Evolutionary conservation across 1,284 basidiomycete species (phyloP), one percentile per base, ranked within the genome.

Genomic region (Cutaneotrichosporon sp.): DNA sequence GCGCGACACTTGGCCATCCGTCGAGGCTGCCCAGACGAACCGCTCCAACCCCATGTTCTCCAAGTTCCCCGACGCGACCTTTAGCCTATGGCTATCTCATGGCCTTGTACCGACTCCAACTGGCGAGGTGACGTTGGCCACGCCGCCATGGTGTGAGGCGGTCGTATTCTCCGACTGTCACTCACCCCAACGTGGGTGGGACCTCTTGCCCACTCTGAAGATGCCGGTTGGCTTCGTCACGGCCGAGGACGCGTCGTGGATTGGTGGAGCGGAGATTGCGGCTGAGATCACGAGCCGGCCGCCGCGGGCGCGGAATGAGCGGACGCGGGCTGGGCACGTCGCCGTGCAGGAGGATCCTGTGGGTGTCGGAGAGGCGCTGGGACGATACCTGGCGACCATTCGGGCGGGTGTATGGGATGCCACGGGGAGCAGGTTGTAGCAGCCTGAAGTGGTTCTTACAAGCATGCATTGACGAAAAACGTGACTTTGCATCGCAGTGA

Each of bases 31-130:
- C 1, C 18, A 16, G 5, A 14, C 42, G 2, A 51, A 70, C 58
- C 71, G 68, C 66, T 22, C 42, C 22, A 85, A 83, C n/a, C 72
- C 75, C 4, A 74, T 73, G 62, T 76, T 71, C 66, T 58, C 58
- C 10, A 38, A 60, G 16, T 78, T 71, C 68, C 84, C 94, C 72
- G 84, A 86, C 0, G 84, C 82, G 0, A 87, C 88, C 5, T 83
- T 96, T 34, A 81, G 85, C 14, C 67, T 83, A 6, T 93, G 92
- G 74, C 80, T 92, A 16, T 22, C 56, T 0, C 85, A 87, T 67
- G 90, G 85, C 5, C 80, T 92, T 7, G 82, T 84, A 64, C 76
- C 74, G 30, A 21, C 49, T 4, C 56, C 46, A 4, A 47, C 51
- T 2, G 73, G 76, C 0, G 56, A 36, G 7, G 76, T 78, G 11